Evolutionary conservation across 768 basidiomycete species (phyloP).

Genomic region (Termitomyces sp.): DNA sequence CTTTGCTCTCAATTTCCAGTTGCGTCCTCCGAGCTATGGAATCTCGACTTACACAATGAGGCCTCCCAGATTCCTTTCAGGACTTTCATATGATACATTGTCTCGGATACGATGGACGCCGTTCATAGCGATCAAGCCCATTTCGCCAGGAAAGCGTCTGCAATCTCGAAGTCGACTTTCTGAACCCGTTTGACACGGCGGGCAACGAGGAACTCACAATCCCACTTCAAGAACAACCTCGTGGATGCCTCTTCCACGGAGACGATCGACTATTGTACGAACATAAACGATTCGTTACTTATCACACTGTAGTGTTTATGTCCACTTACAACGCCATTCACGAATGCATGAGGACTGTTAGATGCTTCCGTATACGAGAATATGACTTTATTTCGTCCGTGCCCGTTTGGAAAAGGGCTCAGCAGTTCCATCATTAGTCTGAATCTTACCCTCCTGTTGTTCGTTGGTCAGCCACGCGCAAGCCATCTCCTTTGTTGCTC

Average conservation of each 20-base stretch:
- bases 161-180: background rate
- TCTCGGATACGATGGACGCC: background rate
- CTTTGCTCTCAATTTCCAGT: background rate
- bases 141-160: background rate
- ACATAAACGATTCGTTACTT: background rate
- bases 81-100: background rate
- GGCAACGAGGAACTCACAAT: background rate
- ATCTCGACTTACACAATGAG: background rate
- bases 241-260: background rate
- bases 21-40: background rate
- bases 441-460: constrained; percentile 40
- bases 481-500: constrained; percentile 62
- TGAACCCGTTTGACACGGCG: background rate
- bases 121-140: background rate
- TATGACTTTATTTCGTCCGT: constrained; percentile 25
- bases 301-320: background rate
- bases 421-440: constrained; percentile 13
- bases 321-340: background rate
- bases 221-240: background rate
- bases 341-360: background rate
- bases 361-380: background rate
- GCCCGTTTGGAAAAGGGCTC: constrained; percentile 34
- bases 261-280: background rate
- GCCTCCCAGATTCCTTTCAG: background rate
- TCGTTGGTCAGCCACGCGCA: constrained; percentile 62